A percentile compares a stretch with the other conserved stretches of the same genome.
These are phyloP conservation scores for Amanita rimosa DNA, from an alignment of 768 basidiomycete species.

Conservation along the genomic window DNA sequence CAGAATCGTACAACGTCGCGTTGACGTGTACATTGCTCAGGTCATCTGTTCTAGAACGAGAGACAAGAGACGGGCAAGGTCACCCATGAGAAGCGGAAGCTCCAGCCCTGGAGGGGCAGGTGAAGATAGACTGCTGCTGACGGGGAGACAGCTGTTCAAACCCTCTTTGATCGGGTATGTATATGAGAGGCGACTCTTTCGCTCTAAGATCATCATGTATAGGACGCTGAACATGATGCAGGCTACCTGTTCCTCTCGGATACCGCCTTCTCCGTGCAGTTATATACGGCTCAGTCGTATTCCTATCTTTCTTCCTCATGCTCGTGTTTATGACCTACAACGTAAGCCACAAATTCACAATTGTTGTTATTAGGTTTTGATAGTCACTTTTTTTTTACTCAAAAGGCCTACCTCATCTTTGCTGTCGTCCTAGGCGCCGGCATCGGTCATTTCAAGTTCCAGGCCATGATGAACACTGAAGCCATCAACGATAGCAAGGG, in stretches of 20 bases:
- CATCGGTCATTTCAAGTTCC: constrained; percentile 73
- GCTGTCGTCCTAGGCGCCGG: constrained; percentile 78
- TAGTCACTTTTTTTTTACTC: neutral
- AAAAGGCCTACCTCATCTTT: constrained; percentile 74
- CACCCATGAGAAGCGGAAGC: constrained; percentile 11
- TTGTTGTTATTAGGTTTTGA: neutral
- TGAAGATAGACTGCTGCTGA: constrained; percentile 37
- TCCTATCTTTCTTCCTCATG: constrained; percentile 87
- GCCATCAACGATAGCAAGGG: constrained; percentile 43
- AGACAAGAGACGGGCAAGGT: constrained; percentile 24
- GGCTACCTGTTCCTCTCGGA: constrained; percentile 36
- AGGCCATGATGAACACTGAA: constrained; percentile 51
- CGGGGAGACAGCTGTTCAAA: constrained; percentile 30
- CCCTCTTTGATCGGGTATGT: constrained; percentile 9
- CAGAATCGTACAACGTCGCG: constrained; percentile 43
- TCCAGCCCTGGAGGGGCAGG: constrained; percentile 15
- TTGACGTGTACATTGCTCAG: constrained; percentile 50
- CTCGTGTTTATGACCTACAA: constrained; percentile 97
- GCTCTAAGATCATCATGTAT: neutral
- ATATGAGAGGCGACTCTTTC: too few species aligned
- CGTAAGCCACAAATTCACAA: constrained; percentile 49
- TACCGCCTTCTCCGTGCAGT: constrained; percentile 48
- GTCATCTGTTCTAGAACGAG: constrained; percentile 32
- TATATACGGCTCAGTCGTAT: constrained; percentile 67
- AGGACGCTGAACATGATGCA: constrained; percentile 12